phyloP scores from a whole-genome alignment of 106 monocot species.

The Acorus gramineus region DNA sequence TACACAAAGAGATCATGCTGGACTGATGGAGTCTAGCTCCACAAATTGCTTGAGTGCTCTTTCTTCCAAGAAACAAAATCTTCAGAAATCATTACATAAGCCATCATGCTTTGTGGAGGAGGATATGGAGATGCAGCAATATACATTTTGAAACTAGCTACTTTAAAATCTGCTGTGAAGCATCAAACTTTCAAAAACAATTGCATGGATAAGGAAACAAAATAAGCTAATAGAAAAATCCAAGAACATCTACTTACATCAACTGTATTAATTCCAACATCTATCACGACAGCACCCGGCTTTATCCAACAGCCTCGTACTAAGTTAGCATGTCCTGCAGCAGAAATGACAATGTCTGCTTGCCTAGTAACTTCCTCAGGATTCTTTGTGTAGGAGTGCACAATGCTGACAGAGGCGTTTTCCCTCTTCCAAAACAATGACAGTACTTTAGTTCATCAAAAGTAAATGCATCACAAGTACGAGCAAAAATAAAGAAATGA shows the following conservation, averaged over 20 bases:
- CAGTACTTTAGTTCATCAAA: background rate
- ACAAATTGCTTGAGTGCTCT: too few species aligned
- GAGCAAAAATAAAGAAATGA: background rate
- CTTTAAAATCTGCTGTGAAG: too few species aligned
- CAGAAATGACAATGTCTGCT: slow-evolving; percentile 87
- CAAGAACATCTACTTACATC: slow-evolving; percentile 46
- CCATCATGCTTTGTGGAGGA: too few species aligned
- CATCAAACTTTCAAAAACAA: too few species aligned
- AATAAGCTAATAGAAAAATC: background rate
- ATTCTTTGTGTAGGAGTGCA: slow-evolving; percentile 77
- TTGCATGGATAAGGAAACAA: too few species aligned
- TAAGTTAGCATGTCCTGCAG: slow-evolving; percentile 78
- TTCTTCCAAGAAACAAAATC: too few species aligned
- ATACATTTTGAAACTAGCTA: too few species aligned
- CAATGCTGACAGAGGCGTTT: slow-evolving; percentile 83
- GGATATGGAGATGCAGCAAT: too few species aligned
- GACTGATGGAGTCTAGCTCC: too few species aligned
- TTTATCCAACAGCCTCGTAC: slow-evolving; percentile 92
- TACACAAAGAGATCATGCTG: too few species aligned
- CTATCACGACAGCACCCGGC: slow-evolving; percentile 89
- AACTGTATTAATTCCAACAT: slow-evolving; percentile 90
- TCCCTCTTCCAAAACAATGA: slow-evolving; percentile 43
- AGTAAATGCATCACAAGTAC: too few species aligned
- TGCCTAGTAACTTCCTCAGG: slow-evolving; percentile 86
- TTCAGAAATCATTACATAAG: too few species aligned